phyloP scores from a whole-genome alignment of 208 protist species.

The Crithidia thermophila region DNA sequence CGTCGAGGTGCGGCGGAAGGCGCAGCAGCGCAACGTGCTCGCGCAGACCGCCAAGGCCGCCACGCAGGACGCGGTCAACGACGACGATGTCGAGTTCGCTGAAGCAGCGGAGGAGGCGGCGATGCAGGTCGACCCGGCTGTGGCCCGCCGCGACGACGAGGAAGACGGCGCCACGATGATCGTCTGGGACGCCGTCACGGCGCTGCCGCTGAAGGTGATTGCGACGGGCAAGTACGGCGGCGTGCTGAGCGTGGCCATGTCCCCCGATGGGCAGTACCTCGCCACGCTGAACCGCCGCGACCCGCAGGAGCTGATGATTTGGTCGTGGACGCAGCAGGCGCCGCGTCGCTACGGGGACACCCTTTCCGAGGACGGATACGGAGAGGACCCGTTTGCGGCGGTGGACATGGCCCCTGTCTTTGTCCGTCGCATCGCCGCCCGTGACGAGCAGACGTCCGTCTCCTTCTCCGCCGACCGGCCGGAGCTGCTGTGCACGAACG shows the following conservation, averaged over 20 bases:
- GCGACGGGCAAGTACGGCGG: constrained; percentile 77
- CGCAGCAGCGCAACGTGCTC: constrained; percentile 26
- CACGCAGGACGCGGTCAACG: constrained; percentile 25
- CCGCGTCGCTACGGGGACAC: constrained; percentile 6
- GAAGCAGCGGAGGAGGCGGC: constrained; percentile 36
- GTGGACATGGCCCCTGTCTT: constrained; percentile 58
- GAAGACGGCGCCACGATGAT: constrained; percentile 92
- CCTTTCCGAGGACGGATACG: constrained; percentile 27
- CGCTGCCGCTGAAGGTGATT: constrained; percentile 85
- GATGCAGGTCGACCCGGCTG: constrained; percentile 50
- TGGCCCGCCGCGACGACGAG: constrained; percentile 62
- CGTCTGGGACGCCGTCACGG: constrained; percentile 92
- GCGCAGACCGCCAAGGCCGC: constrained; percentile 2
- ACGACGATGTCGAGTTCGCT: constrained; percentile 23
- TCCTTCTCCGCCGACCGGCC: constrained; percentile 81
- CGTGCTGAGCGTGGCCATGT: constrained; percentile 90
- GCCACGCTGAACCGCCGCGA: constrained; percentile 82
- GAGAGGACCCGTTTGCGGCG: constrained; percentile 3
- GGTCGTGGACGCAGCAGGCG: constrained; percentile 79
- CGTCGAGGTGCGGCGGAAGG: constrained; percentile 26
- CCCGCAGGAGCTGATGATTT: constrained; percentile 92
- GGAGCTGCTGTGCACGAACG: constrained; percentile 90
- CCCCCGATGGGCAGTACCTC: constrained; percentile 86
- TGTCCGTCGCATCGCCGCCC: constrained; percentile 68
- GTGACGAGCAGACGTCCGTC: constrained; percentile 89